phyloP scores from a whole-genome alignment of 306 rosid genomes.

The Glycine tomentella region DNA sequence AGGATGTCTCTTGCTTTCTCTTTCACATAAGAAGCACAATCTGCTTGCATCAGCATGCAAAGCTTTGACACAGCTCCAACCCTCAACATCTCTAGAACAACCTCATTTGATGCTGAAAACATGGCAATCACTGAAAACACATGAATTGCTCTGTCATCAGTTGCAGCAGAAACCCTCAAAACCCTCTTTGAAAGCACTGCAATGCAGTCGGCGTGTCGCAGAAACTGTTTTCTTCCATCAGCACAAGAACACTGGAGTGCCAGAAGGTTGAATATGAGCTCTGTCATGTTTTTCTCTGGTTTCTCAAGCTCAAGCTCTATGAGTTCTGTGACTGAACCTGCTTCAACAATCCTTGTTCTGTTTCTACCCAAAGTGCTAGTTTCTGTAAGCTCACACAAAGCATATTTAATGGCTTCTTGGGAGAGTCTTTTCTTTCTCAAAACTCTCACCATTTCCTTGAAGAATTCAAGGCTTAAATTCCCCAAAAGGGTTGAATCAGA shows the following conservation, averaged over 20 bases:
- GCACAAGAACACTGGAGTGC: slow-evolving; percentile 65
- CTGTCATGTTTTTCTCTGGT: slow-evolving; percentile 57
- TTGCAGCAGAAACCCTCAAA: slow-evolving; percentile 68
- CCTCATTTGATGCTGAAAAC: slow-evolving; percentile 53
- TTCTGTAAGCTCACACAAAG: slow-evolving; percentile 52
- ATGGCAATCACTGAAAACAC: slow-evolving; percentile 56
- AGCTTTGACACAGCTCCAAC: slow-evolving; percentile 87
- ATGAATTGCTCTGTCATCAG: slow-evolving; percentile 64
- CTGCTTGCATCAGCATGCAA: slow-evolving; percentile 83
- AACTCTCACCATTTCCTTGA: slow-evolving; percentile 52
- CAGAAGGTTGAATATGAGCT: slow-evolving; percentile 63
- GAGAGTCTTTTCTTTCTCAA: slow-evolving; percentile 47
- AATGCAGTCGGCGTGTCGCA: slow-evolving; percentile 64
- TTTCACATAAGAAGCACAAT: slow-evolving; percentile 66
- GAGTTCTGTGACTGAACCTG: slow-evolving; percentile 59
- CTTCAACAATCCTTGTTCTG: slow-evolving; percentile 62
- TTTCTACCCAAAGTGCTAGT: slow-evolving; percentile 63
- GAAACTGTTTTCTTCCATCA: slow-evolving; percentile 74
- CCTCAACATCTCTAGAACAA: slow-evolving; percentile 73
- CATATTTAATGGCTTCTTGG: slow-evolving; percentile 56
- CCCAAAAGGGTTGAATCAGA: slow-evolving; percentile 51
- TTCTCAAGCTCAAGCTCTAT: slow-evolving; percentile 66
- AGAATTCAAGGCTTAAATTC: slow-evolving; percentile 57
- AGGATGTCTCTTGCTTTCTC: slow-evolving; percentile 68
- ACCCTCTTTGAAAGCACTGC: slow-evolving; percentile 74